Base-by-base conservation (phyloP, 140 eudicot genomes). In the Ambrosia hybrid region DNA sequence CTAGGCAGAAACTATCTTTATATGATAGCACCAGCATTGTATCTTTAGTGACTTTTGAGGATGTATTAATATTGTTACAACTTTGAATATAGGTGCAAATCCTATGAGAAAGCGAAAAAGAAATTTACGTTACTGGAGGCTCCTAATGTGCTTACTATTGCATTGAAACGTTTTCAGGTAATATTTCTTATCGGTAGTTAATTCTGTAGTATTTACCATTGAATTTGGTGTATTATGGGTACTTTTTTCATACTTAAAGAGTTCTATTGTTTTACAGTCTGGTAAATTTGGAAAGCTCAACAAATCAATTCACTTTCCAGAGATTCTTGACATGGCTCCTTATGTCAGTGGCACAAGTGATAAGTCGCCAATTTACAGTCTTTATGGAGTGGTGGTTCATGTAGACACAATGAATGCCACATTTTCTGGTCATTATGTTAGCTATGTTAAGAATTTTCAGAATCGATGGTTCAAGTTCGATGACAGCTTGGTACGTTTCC, bases 341-440 rank as follows among this genome's bases (percentile, higher is more conserved):
- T 94, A 82, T 74, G 84, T 94, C 73, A 88, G 97, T 72, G 91
- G 88, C 62, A 80, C 82, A 38, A 88, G 91, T 51, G 99, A 94
- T 64, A 90, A 79, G 72, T 86, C 95, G 14, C 99, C 99, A 51
- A 26, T 84, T 37, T 94, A 90, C 72, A 72, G 89, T 62, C 93
- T 94, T 36, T 94, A 90, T 51, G 99, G 97, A 53, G 96, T 94
- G 76, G 89, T 94, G 72, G 99, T 94, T 81, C 99, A 94, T 85
- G 71, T 90, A 73, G 97, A 89, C 76, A 68, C 78, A 21, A 90
- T 84, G 96, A 94, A 90, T 81, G 83, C 88, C 62, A 81, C 99
- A 21, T 81, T 86, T 72, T 90, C 96, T 74, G 99, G 99, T 76
- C 99, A 94, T 83, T 94, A 94, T 68, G 85, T 94, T 41, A 79